Base-by-base conservation (phyloP, 768 basidiomycete genomes). In the Termitomyces sp. region DNA sequence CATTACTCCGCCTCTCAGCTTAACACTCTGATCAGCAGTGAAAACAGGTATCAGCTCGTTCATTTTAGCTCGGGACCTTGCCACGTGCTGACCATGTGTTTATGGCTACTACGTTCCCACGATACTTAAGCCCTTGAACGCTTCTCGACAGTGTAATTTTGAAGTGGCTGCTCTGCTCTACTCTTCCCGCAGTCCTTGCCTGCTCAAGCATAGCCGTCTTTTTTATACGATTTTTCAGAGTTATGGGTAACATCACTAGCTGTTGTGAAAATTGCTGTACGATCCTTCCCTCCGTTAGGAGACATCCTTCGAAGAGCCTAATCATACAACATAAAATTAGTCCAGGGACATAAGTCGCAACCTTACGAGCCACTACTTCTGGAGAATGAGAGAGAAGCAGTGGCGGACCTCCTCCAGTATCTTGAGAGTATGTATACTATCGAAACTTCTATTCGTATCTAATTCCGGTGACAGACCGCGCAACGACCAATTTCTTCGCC, bases 401-500 rank as follows among this genome's bases (percentile, higher is more conserved):
- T 99, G 17, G 96, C 96, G 43, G 97, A 98, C 73, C 78, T 99
- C 50, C 82, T 99, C 12, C 95, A 98, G 70, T 98, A 91, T 68
- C 86, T 99, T 59, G 97, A 99, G 78, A 99, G 96, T 98, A 71
- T 63, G 90, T 73, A 52, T 49, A 41, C 28, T 47, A 30, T 21
- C 32, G 10, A 41, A 19, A 59, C 44, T 32, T 48, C 45, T 12
- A 28, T 54, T 9, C 34, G 59, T 45, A 53, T 27, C 52, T 41
- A 41, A 56, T 60, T 54, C 51, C 28, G 37, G 56, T 51, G 34
- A 57, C 70, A 96, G 96, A 99, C 81, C 92, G 97, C 63, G 88
- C 91, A 3, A 94, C 93, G 8, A 98, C 97, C 74, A 98, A 99
- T 76, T 99, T 99, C 82, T 99, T 98, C 78, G 80, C 83, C 51